phyloP scores from a whole-genome alignment of 2,329 filamentous ascomycete species.

The Rutstroemia sp. region DNA sequence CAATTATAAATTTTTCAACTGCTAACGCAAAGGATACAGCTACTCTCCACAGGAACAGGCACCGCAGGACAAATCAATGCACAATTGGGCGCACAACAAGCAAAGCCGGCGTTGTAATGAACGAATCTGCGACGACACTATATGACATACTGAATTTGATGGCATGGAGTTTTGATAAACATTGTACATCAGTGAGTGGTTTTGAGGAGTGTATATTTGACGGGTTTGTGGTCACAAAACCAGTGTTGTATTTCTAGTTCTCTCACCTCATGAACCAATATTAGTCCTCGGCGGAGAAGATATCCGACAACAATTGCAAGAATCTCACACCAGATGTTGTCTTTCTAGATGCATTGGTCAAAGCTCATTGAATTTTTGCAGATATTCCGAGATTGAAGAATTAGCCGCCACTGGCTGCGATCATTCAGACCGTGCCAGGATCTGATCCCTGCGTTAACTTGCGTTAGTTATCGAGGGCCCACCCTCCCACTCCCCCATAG shows the following conservation, averaged over 20 bases:
- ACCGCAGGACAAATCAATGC: slow-evolving; percentile 22
- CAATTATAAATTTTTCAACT: not conserved
- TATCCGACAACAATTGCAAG: not conserved
- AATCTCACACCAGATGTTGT: no score
- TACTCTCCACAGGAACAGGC: slow-evolving; percentile 18
- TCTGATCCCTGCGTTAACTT: slow-evolving; percentile 1
- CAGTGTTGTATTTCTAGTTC: slow-evolving; percentile 29
- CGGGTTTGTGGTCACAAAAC: slow-evolving; percentile 17
- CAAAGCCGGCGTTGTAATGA: slow-evolving; percentile 27
- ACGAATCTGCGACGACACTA: slow-evolving; percentile 7
- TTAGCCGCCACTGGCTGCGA: slow-evolving; percentile 2
- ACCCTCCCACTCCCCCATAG: not conserved
- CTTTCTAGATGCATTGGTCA: not conserved
- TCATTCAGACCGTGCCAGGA: not conserved
- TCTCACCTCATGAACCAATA: slow-evolving; percentile 25
- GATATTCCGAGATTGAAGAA: not conserved
- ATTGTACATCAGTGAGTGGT: slow-evolving; percentile 23
- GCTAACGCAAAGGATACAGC: slow-evolving; percentile 16
- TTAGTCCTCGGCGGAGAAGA: not conserved
- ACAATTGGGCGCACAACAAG: slow-evolving; percentile 23
- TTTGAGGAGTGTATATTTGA: slow-evolving; percentile 11
- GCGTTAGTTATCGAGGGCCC: not conserved
- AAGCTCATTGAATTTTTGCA: not conserved
- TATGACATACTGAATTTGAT: slow-evolving; percentile 8
- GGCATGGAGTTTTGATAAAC: slow-evolving; percentile 14